phyloP scores from a whole-genome alignment of 352 stramenopile genomes.

The Phytophthora pisi region DNA sequence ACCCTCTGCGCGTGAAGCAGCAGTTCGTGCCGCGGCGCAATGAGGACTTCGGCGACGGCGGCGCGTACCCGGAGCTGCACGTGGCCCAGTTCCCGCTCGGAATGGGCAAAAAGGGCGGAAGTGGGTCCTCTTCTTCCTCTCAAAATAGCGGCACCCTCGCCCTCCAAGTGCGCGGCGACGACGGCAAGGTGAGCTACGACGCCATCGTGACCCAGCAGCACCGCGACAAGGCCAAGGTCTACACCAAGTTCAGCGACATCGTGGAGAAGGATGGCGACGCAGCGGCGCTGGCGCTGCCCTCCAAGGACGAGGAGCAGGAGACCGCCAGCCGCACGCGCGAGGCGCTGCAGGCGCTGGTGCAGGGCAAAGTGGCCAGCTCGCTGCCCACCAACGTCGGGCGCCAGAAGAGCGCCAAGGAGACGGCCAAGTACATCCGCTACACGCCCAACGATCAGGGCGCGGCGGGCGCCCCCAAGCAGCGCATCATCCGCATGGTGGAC shows the following conservation, averaged over 20 bases:
- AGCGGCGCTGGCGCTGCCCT: slow-evolving; percentile 45
- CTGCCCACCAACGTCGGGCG: slow-evolving; percentile 68
- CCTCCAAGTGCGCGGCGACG: slow-evolving; percentile 92
- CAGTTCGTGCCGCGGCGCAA: slow-evolving; percentile 70
- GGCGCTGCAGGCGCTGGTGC: slow-evolving; percentile 91
- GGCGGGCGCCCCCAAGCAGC: slow-evolving; percentile 76
- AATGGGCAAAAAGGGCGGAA: slow-evolving; percentile 90
- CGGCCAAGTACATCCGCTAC: slow-evolving; percentile 84
- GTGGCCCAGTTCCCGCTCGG: slow-evolving; percentile 96
- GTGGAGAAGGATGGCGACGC: slow-evolving; percentile 90
- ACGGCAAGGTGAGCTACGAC: slow-evolving; percentile 93
- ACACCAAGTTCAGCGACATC: slow-evolving; percentile 94
- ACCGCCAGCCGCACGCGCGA: slow-evolving; percentile 73
- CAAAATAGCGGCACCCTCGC: slow-evolving; percentile 69
- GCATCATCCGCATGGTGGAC: slow-evolving; percentile 99
- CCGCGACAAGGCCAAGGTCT: slow-evolving; percentile 94
- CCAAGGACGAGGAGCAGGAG: slow-evolving; percentile 70
- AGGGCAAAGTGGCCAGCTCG: slow-evolving; percentile 91
- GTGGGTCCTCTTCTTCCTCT: slow-evolving; percentile 48
- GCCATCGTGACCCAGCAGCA: slow-evolving; percentile 97
- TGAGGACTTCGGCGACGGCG: slow-evolving; percentile 97
- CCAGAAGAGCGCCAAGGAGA: slow-evolving; percentile 92
- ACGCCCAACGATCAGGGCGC: slow-evolving; percentile 85
- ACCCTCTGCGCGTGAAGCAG: slow-evolving; percentile 56
- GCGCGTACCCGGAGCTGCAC: slow-evolving; percentile 98